Evolutionary conservation across 208 protist species (phyloP), one percentile per base, ranked within the genome.

Genomic region (Blastocrithidia nonstop): DNA sequence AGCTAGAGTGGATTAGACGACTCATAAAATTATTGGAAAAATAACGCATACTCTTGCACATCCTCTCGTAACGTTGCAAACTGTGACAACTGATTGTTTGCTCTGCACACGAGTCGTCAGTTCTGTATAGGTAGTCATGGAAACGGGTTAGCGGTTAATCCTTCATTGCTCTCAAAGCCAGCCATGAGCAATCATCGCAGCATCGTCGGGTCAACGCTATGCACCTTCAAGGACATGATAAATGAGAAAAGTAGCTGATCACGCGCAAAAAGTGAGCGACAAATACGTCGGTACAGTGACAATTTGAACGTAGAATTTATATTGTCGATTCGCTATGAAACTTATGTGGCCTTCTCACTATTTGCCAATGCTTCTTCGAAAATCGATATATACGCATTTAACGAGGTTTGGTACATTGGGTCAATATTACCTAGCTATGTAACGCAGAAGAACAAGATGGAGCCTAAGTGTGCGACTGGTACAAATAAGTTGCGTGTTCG

Each of bases 361-460:
- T 75, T 82, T 23, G 62, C 61, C 7, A 95, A 68, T n/a, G 80
- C 58, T 59, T 91, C 80, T 50, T 88, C 72, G 57, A 98, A 99
- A 21, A 99, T 84, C 26, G 72, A 69, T 23, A 96, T 53, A 66
- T 98, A 99, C 61, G 94, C 95, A 53, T 81, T 79, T 16, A 97
- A 72, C 26, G 93, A 97, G 76, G 96, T 96, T 57, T 97, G 92
- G 56, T 98, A 98, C 95, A 98, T 98, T 23, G 89, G 90, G 53
- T 97, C 93, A 46, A 97, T 90, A 54, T 88, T 93, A 8, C 86
- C 73, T 35, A 98, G 71, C 66, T 98, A 94, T 17, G 93, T 92
- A 16, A 98, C 89, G 65, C 94, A 97, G 78, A 98, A 98, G 73
- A 98, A 98, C 22, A 98, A 71, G 16, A 94, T 75, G 4, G 93